Base-by-base conservation (phyloP, 108 stramenopile genomes). In the Licmophora abbreviata region DNA sequence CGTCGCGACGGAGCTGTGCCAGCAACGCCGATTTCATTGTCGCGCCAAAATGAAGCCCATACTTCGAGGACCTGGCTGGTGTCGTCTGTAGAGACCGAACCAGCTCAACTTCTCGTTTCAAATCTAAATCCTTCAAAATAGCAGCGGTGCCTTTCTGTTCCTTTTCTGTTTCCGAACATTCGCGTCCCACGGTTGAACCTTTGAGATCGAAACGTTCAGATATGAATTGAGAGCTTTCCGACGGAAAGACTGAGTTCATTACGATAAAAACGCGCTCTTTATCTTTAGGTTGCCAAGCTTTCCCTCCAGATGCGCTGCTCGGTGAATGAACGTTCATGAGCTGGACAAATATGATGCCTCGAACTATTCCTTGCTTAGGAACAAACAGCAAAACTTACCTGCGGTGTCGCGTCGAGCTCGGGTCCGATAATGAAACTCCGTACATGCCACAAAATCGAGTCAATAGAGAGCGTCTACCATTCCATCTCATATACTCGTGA, bases 381-480 rank as follows among this genome's bases (percentile, higher is more conserved):
- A 4, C 38, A 40, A 20, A 2, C 15, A 40, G 38, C 18, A 40
- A 40, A 26, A 1, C 2, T 46, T 21, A 35, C 33, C 48, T 36
- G 61, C 20, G 38, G 2, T 4, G 20, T 40, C 38, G 2, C 5
- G 41, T 63, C 42, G 36, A 44, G 30, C 5, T 32, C 54, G 63
- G 3, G 15, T 40, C 38, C 12, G 43, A 56, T 29, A 84, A 63
- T 38, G 63, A 56, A 8, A 92, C 70, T 25, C 62, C 58, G 54
- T 92, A 92, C 86, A 92, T 82, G 31, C 91, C 91, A 47, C 77
- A 86, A 58, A 88, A 74, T 50, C 84, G 66, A 3, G 91, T 88
- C 29, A 92, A 62, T 17, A 92, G 68, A 7, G 86, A 81, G n/a
- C 53, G 62, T 18, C 65, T 38, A 17, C 61, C 77, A 63, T 82